Evolutionary conservation across 371 early-diverging fungal genomes (phyloP).

Genomic region (Mortierella sp.): DNA sequence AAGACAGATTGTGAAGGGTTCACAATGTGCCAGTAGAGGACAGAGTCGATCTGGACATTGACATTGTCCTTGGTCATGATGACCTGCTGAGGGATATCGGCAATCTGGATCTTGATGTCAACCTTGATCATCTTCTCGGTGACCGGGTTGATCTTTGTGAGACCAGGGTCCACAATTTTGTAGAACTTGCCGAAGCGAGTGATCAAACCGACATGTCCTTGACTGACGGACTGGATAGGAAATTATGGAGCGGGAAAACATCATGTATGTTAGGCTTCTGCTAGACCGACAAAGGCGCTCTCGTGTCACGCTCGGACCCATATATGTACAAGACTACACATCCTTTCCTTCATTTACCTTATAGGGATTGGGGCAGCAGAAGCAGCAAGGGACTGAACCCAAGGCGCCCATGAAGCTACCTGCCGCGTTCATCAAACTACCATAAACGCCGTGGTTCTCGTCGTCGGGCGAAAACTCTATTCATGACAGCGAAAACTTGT

Average conservation of each 20-base stretch:
- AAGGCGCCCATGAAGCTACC: constrained; percentile 29
- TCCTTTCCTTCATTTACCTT: no score
- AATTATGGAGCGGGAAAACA: background rate
- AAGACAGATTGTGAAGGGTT: constrained; percentile 88
- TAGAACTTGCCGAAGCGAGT: constrained; percentile 88
- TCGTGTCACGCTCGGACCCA: no score
- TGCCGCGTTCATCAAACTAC: constrained; percentile 38
- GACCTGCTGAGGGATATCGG: constrained; percentile 40
- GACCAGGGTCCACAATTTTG: constrained; percentile 90
- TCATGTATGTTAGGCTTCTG: no score
- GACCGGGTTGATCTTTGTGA: constrained; percentile 82
- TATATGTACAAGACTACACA: no score
- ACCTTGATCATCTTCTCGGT: constrained; percentile 77
- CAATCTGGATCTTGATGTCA: constrained; percentile 56
- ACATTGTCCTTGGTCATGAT: constrained; percentile 56
- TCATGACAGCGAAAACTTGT: no score
- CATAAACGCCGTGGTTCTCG: constrained; percentile 49
- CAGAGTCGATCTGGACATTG: constrained; percentile 77
- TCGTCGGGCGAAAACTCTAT: constrained; percentile 45
- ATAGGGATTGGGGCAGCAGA: constrained; percentile 85
- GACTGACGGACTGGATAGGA: constrained; percentile 15
- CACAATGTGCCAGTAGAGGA: constrained; percentile 85
- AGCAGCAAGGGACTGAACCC: constrained; percentile 65
- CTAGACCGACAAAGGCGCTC: no score
- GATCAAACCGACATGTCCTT: constrained; percentile 81